These are phyloP conservation scores for Cytospora schulzeri DNA, from an alignment of 2,329 filamentous ascomycete genomes.

Conservation along the genomic window DNA sequence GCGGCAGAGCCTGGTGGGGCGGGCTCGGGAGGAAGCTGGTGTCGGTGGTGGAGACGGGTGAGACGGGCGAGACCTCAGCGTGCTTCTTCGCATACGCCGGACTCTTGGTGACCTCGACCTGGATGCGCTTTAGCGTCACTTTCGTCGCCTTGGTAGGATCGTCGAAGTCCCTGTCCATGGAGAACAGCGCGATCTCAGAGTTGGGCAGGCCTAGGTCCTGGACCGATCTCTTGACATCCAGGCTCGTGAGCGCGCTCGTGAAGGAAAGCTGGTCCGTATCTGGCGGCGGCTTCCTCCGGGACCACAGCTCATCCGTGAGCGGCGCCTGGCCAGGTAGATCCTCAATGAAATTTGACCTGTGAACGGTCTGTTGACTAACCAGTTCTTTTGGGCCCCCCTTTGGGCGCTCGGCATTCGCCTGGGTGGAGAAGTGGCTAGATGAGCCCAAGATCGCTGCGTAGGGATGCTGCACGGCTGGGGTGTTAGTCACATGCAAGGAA, in stretches of 20 bases:
- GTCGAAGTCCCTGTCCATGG: constrained; percentile 6
- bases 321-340: constrained; percentile 4
- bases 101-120: constrained; percentile 15
- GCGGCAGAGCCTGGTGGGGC: constrained; percentile 6
- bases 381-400: constrained; percentile 6
- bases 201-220: constrained; percentile 16
- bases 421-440: constrained; percentile 25
- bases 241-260: constrained; percentile 30
- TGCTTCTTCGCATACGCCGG: constrained; percentile 19
- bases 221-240: constrained; percentile 25
- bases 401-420: constrained; percentile 16
- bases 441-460: constrained; percentile 24
- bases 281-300: constrained; percentile 31
- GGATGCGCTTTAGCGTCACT: constrained; percentile 1
- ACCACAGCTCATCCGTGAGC: constrained; percentile 20
- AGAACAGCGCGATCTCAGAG: constrained; percentile 19
- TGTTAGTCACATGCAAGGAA: constrained; percentile 4
- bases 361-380: constrained; percentile 1
- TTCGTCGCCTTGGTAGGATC: neutral
- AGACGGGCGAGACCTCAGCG: neutral
- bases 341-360: constrained; percentile 14
- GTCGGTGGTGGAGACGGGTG: constrained; percentile 6
- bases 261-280: constrained; percentile 34
- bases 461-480: neutral
- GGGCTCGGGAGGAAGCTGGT: constrained; percentile 10